A percentile compares a stretch with the other conserved stretches of the same genome.
These are phyloP conservation scores for Monascus ruber DNA, from an alignment of 2,329 filamentous ascomycete genomes.

Conservation along the genomic window DNA sequence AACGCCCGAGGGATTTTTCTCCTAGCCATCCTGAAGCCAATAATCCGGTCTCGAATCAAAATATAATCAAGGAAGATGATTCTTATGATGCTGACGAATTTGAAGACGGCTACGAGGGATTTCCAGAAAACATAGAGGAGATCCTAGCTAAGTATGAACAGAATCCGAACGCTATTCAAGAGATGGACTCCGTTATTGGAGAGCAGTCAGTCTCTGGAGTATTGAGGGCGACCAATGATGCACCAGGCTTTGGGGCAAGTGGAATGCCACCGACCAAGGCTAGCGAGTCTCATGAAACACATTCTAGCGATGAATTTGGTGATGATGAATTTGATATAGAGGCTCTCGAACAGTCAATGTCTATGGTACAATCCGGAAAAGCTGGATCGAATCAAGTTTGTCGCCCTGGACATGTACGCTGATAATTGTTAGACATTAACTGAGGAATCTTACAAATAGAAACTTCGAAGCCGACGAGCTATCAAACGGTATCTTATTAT, in stretches of 20 bases:
- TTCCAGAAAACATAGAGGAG: conserved; percentile 48
- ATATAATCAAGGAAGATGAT: conserved; percentile 9
- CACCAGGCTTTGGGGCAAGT: background rate
- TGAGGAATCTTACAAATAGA: conserved; percentile 57
- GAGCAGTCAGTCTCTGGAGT: conserved; percentile 10
- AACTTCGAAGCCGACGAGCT: conserved; percentile 51
- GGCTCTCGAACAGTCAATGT: conserved; percentile 51
- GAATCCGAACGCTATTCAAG: conserved; percentile 13
- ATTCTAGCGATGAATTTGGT: conserved; percentile 61
- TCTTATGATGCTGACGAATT: conserved; percentile 45
- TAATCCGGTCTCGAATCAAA: conserved; percentile 2
- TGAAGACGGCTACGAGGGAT: conserved; percentile 55
- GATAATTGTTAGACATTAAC: conserved; percentile 32
- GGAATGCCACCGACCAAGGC: conserved; percentile 2
- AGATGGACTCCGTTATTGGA: conserved; percentile 3
- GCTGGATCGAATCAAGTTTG: conserved; percentile 59
- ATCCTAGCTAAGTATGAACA: conserved; percentile 46
- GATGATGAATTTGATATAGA: conserved; percentile 51
- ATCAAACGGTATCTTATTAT: conserved; percentile 83
- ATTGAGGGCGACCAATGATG: conserved; percentile 1
- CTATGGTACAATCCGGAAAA: conserved; percentile 49
- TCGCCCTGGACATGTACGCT: conserved; percentile 25
- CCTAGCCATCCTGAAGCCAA: conserved; percentile 1
- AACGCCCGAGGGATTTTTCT: background rate
- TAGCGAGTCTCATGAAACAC: conserved; percentile 22